Evolutionary conservation across 306 rosid genomes (phyloP).

Genomic region (Canavalia ensiformis): DNA sequence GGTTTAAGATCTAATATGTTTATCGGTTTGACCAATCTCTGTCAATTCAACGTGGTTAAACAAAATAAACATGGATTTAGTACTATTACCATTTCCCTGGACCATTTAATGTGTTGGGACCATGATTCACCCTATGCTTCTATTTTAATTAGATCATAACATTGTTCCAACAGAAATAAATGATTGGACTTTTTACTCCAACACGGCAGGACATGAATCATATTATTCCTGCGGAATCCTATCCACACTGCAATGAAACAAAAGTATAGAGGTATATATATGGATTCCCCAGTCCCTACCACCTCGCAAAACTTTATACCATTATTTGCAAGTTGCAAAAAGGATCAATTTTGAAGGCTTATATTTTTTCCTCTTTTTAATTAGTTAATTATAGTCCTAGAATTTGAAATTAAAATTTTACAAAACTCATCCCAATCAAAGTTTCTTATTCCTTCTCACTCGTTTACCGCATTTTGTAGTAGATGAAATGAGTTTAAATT

Average conservation of each 20-base stretch:
- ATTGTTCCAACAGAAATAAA: constrained; percentile 11
- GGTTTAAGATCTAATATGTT: constrained; percentile 2
- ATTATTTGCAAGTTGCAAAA: constrained; percentile 31
- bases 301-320: constrained; percentile 9
- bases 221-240: constrained; percentile 17
- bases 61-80: background rate
- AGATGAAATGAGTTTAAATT: background rate
- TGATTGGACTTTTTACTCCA: constrained; percentile 22
- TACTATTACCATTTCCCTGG: background rate
- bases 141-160: constrained; percentile 17
- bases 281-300: constrained; percentile 35
- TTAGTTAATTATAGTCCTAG: background rate
- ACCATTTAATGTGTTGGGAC: constrained; percentile 28
- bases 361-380: background rate
- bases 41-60: background rate
- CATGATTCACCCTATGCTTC: background rate
- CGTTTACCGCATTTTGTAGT: background rate
- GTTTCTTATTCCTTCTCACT: background rate
- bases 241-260: constrained; percentile 39
- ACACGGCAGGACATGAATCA: constrained; percentile 23
- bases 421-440: background rate
- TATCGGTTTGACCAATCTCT: constrained; percentile 33
- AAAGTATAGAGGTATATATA: constrained; percentile 9
- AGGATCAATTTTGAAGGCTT: background rate
- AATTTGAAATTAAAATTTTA: background rate